Evolutionary conservation across 2,329 filamentous ascomycete species (phyloP).

Genomic region (Cordyceps fumosorosea): DNA sequence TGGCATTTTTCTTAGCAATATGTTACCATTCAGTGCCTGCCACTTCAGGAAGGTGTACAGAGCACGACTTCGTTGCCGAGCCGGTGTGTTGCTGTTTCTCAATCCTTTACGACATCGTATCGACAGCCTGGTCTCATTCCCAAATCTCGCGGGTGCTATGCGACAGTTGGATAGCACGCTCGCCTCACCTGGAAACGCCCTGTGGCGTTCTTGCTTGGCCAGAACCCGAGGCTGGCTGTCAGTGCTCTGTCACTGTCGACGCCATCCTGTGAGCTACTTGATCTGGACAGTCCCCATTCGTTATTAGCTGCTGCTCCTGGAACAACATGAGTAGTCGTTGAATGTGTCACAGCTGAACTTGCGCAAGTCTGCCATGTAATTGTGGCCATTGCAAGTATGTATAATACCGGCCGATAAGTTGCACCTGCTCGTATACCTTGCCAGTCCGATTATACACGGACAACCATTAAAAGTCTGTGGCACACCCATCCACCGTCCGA

Average conservation of each 20-base stretch:
- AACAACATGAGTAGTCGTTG: background rate
- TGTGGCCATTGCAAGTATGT: background rate
- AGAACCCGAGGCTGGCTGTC: background rate
- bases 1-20: background rate
- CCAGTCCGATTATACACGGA: constrained; percentile 1
- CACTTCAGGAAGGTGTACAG: background rate
- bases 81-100: background rate
- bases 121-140: background rate
- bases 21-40: background rate
- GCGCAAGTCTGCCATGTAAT: background rate
- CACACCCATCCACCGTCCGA: background rate
- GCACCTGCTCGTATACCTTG: background rate
- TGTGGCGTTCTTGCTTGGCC: background rate
- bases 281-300: background rate
- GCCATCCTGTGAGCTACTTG: constrained; percentile 7
- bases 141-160: background rate
- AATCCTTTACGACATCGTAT: background rate
- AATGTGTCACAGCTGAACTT: background rate
- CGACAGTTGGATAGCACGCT: background rate
- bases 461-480: background rate
- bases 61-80: background rate
- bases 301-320: background rate
- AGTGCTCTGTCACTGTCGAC: constrained; percentile 1
- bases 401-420: background rate
- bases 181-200: constrained; percentile 10